Percentiles rank a stretch among this genome's conserved stretches.
These are phyloP conservation scores for Aureobasidium mangrovei DNA, from an alignment of 2,329 filamentous ascomycete genomes.

Conservation along the genomic window DNA sequence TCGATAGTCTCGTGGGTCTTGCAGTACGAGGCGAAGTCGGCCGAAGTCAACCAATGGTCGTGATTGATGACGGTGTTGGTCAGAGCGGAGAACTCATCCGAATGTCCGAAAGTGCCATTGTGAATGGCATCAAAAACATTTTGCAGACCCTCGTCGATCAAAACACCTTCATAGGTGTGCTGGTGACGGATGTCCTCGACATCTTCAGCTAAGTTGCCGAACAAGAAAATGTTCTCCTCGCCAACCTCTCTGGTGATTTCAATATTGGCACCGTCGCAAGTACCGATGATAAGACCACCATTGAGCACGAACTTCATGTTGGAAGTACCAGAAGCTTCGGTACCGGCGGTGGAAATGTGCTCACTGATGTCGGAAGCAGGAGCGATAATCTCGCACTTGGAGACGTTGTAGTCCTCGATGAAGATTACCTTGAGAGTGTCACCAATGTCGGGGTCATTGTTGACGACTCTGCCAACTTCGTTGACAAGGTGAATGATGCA, in stretches of 20 bases:
- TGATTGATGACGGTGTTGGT: slow-evolving; percentile 81
- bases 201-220: slow-evolving; percentile 90
- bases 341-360: slow-evolving; percentile 96
- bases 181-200: slow-evolving; percentile 90
- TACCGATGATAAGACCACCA: slow-evolving; percentile 93
- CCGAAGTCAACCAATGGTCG: slow-evolving; percentile 95
- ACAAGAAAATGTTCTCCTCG: slow-evolving; percentile 96
- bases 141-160: slow-evolving; percentile 65
- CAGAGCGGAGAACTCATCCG: slow-evolving; percentile 69
- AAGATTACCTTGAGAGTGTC: slow-evolving; percentile 96
- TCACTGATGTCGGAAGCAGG: slow-evolving; percentile 95
- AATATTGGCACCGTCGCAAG: slow-evolving; percentile 93
- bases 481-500: slow-evolving; percentile 94
- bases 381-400: slow-evolving; percentile 94
- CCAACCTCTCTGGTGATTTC: slow-evolving; percentile 54
- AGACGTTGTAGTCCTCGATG: slow-evolving; percentile 97
- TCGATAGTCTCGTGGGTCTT: slow-evolving; percentile 87
- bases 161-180: slow-evolving; percentile 75
- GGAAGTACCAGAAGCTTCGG: slow-evolving; percentile 77
- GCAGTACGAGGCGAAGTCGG: slow-evolving; percentile 93
- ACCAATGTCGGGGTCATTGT: slow-evolving; percentile 84
- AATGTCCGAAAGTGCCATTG: slow-evolving; percentile 69
- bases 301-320: slow-evolving; percentile 99
- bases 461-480: slow-evolving; percentile 79
- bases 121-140: slow-evolving; percentile 81